Evolutionary conservation across 2,329 filamentous ascomycete genomes (phyloP).

Genomic region (Ophiosphaerella narmari): DNA sequence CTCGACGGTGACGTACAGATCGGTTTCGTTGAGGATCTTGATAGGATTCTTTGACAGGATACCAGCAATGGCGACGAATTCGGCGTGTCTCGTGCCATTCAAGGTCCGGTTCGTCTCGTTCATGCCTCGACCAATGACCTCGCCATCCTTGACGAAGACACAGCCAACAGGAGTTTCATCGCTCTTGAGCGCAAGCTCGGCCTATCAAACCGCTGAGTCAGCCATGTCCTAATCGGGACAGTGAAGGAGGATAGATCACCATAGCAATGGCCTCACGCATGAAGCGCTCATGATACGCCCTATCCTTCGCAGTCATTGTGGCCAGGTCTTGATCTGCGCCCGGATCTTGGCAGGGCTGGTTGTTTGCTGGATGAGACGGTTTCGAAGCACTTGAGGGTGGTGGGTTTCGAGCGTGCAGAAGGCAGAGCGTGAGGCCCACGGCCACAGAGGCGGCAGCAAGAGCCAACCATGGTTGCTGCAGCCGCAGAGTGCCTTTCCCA

Average conservation of each 20-base stretch:
- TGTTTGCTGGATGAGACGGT: slow-evolving; percentile 7
- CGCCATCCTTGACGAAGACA: slow-evolving; percentile 80
- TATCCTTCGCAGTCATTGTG: slow-evolving; percentile 44
- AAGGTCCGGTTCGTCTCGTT: slow-evolving; percentile 76
- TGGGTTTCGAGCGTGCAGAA: slow-evolving; percentile 15
- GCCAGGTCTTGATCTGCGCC: slow-evolving; percentile 29
- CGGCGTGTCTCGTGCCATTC: slow-evolving; percentile 85
- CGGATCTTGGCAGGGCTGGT: slow-evolving; percentile 32
- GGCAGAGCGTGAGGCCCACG: slow-evolving; percentile 27
- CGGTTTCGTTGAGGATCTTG: slow-evolving; percentile 71
- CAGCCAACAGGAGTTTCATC: slow-evolving; percentile 98
- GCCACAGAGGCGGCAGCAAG: slow-evolving; percentile 24
- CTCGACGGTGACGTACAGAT: slow-evolving; percentile 96
- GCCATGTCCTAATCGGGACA: slow-evolving; percentile 2
- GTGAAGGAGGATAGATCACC: slow-evolving; percentile 57
- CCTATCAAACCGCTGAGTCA: slow-evolving; percentile 57
- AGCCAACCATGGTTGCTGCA: slow-evolving; percentile 28
- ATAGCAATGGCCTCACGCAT: slow-evolving; percentile 87
- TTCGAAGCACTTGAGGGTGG: slow-evolving; percentile 9
- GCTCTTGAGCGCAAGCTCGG: slow-evolving; percentile 75
- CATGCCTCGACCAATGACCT: slow-evolving; percentile 87
- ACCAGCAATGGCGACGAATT: slow-evolving; percentile 82
- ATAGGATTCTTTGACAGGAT: slow-evolving; percentile 68
- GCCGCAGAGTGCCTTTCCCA: slow-evolving; percentile 8
- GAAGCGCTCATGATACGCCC: slow-evolving; percentile 63